Evolutionary conservation across 2,329 filamentous ascomycete species (phyloP).

Genomic region (Septoria petroselini): DNA sequence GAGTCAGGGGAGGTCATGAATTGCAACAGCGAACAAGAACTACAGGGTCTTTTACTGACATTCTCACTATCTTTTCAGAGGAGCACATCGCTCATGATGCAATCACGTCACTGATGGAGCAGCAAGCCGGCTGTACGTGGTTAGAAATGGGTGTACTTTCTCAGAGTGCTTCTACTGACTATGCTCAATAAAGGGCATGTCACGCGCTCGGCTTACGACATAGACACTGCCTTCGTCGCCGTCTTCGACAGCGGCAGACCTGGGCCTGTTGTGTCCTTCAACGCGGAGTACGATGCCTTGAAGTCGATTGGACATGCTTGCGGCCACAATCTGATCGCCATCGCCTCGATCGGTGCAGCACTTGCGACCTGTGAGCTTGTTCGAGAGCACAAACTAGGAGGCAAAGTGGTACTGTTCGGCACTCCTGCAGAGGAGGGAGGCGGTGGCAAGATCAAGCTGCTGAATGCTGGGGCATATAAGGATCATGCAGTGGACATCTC

Average conservation of each 20-base stretch:
- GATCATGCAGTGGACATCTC: slow-evolving; percentile 40
- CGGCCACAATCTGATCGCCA: slow-evolving; percentile 48
- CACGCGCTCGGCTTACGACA: slow-evolving; percentile 51
- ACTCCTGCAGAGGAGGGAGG: slow-evolving; percentile 44
- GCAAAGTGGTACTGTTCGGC: slow-evolving; percentile 43
- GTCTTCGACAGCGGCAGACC: slow-evolving; percentile 47
- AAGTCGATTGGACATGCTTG: slow-evolving; percentile 46
- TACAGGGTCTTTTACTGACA: no score
- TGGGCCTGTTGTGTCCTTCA: slow-evolving; percentile 42
- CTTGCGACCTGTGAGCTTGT: slow-evolving; percentile 40
- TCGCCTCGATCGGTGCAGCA: slow-evolving; percentile 41
- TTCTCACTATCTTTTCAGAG: no score
- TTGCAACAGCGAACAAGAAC: no score
- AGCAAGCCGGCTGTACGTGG: slow-evolving; percentile 1
- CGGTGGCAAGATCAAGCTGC: slow-evolving; percentile 45
- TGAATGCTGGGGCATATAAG: slow-evolving; percentile 45
- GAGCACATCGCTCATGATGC: slow-evolving; percentile 8
- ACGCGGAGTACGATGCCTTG: slow-evolving; percentile 41
- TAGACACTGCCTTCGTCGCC: slow-evolving; percentile 54
- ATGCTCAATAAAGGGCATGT: slow-evolving; percentile 44
- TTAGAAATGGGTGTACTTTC: no score
- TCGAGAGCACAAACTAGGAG: slow-evolving; percentile 31
- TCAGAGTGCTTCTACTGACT: no score
- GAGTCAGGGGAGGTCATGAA: no score
- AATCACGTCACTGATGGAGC: not conserved